Conservation (phyloP, 2,329 filamentous ascomycete species). For the Paramyrothecium roridum region DNA sequence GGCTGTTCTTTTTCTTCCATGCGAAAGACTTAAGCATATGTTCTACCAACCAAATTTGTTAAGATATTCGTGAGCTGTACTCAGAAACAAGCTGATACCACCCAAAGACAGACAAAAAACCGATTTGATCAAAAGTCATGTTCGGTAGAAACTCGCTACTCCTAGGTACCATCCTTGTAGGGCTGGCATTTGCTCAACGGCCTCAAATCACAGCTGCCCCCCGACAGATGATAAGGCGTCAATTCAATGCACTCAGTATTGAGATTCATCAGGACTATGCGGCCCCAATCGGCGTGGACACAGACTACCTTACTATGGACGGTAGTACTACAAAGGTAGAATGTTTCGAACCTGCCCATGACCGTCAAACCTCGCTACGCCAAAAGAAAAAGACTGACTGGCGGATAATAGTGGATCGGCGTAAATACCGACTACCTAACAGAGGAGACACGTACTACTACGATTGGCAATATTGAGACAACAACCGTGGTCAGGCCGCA, state of each 20-base stretch:
- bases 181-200: neutral
- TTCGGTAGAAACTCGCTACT: too few species aligned
- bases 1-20: too few species aligned
- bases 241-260: neutral
- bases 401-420: neutral
- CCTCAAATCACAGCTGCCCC: neutral
- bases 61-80: too few species aligned
- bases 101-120: too few species aligned
- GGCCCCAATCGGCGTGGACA: neutral
- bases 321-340: neutral
- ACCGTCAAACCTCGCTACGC: too few species aligned
- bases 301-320: neutral
- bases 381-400: neutral
- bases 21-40: too few species aligned
- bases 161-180: neutral
- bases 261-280: neutral
- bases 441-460: neutral
- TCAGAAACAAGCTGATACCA: too few species aligned
- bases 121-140: too few species aligned
- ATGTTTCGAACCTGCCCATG: neutral
- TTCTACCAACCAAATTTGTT: too few species aligned
- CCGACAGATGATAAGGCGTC: neutral
- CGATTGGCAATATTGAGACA: neutral
- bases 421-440: neutral
- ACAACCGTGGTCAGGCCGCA: neutral